phyloP scores from a whole-genome alignment of 805 yeast species.

The Tetrapisispora iriomotensis region DNA sequence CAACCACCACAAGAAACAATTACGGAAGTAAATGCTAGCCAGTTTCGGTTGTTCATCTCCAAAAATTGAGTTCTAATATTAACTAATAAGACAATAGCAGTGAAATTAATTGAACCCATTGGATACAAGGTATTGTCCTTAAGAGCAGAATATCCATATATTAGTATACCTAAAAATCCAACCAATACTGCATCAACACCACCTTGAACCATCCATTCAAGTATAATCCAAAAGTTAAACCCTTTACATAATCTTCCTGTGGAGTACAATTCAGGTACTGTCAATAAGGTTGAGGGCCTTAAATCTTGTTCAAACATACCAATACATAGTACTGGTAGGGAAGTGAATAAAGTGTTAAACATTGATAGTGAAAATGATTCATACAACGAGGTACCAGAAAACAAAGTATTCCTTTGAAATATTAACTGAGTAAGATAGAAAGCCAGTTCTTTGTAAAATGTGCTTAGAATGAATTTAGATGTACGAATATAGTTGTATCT shows the following conservation, averaged over 20 bases:
- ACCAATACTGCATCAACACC: slow-evolving; percentile 61
- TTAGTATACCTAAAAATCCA: slow-evolving; percentile 52
- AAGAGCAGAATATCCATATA: slow-evolving; percentile 64
- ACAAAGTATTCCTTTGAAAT: slow-evolving; percentile 76
- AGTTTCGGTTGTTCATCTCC: slow-evolving; percentile 68
- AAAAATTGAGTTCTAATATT: slow-evolving; percentile 70
- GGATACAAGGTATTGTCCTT: slow-evolving; percentile 75
- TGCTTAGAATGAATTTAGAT: slow-evolving; percentile 80
- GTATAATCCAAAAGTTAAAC: slow-evolving; percentile 60
- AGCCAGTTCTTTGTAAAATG: slow-evolving; percentile 87
- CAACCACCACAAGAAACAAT: slow-evolving; percentile 75
- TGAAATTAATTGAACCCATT: slow-evolving; percentile 64
- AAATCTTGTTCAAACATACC: slow-evolving; percentile 96
- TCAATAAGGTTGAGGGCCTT: slow-evolving; percentile 75
- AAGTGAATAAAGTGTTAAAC: slow-evolving; percentile 94
- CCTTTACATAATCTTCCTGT: slow-evolving; percentile 66
- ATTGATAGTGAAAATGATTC: slow-evolving; percentile 95
- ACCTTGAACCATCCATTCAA: slow-evolving; percentile 72
- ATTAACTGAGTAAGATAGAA: slow-evolving; percentile 84
- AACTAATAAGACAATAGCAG: slow-evolving; percentile 62
- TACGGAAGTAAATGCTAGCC: slow-evolving; percentile 57
- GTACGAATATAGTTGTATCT: slow-evolving; percentile 91
- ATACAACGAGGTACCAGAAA: slow-evolving; percentile 86
- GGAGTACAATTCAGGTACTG: slow-evolving; percentile 82
- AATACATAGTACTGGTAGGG: slow-evolving; percentile 79